Percentiles rank a stretch among this genome's conserved stretches.
These are phyloP conservation scores for Cystobasidium pallidum DNA, from an alignment of 1,284 basidiomycete genomes.

Conservation along the genomic window DNA sequence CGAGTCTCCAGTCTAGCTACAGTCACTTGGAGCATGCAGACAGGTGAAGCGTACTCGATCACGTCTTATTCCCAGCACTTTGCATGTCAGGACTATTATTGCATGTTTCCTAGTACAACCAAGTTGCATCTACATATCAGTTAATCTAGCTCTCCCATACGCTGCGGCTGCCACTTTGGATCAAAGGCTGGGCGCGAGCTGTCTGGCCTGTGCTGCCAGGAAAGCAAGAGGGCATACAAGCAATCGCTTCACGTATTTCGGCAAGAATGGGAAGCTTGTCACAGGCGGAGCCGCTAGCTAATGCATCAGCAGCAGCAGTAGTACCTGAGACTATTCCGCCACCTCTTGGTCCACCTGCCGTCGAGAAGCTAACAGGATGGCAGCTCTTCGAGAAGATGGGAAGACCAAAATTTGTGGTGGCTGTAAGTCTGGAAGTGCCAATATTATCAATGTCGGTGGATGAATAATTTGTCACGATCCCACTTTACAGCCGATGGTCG, in stretches of 20 bases:
- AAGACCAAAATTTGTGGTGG: slow-evolving; percentile 84
- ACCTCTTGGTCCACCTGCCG: slow-evolving; percentile 26
- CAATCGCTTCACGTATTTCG: not conserved
- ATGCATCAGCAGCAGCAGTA: not conserved
- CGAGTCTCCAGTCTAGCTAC: too few species aligned
- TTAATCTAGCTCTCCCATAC: not conserved
- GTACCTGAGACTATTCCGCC: not conserved
- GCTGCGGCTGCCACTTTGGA: not conserved
- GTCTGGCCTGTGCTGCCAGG: not conserved
- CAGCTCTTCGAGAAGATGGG: slow-evolving; percentile 81
- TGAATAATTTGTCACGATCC: too few species aligned
- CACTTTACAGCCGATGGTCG: slow-evolving; percentile 77
- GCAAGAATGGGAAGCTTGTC: slow-evolving; percentile 6
- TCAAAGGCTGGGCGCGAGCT: not conserved
- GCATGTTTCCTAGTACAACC: not conserved
- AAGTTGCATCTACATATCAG: not conserved
- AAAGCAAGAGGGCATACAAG: not conserved
- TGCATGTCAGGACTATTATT: not conserved
- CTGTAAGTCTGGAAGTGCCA: slow-evolving; percentile 54
- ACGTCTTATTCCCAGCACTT: not conserved
- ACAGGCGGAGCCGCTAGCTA: not conserved
- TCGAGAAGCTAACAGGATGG: slow-evolving; percentile 70
- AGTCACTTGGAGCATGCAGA: too few species aligned
- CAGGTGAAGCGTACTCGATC: not conserved
- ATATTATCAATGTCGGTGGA: not conserved